Evolutionary conservation across 139 green algal species (phyloP).

Genomic region (Chlorella sp.): DNA sequence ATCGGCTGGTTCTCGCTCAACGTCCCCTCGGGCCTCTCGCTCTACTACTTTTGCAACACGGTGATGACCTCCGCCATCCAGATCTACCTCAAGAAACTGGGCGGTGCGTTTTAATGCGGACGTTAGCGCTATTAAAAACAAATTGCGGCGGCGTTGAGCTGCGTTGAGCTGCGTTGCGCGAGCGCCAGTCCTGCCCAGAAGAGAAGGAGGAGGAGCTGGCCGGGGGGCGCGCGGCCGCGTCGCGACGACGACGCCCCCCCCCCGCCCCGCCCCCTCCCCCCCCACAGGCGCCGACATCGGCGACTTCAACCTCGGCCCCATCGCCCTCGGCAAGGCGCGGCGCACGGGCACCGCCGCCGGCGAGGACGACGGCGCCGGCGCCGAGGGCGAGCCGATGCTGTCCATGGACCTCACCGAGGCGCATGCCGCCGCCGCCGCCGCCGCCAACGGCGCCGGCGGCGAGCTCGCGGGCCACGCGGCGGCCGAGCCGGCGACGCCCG

Average conservation of each 20-base stretch:
- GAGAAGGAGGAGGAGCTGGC: too few relatives aligned
- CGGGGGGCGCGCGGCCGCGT: not conserved
- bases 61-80: conserved; percentile 68
- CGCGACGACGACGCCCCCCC: not conserved
- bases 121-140: too few relatives aligned
- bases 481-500: too few relatives aligned
- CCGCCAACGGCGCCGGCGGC: too few relatives aligned
- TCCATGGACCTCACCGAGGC: too few relatives aligned
- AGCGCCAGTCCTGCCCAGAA: too few relatives aligned
- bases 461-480: too few relatives aligned
- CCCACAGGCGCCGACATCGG: conserved; percentile 28
- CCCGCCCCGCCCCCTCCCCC: not conserved
- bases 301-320: conserved; percentile 44
- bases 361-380: not conserved
- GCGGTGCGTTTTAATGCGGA: too few relatives aligned
- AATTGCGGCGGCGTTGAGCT: too few relatives aligned
- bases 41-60: conserved; percentile 95
- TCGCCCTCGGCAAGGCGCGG: conserved; percentile 52
- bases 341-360: conserved; percentile 31
- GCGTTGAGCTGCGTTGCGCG: too few relatives aligned
- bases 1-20: conserved; percentile 90
- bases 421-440: too few relatives aligned
- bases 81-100: conserved; percentile 84
- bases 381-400: too few relatives aligned
- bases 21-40: conserved; percentile 80